Evolutionary conservation across 345 rosid species (phyloP).

Genomic region (Cardamine occulta): DNA sequence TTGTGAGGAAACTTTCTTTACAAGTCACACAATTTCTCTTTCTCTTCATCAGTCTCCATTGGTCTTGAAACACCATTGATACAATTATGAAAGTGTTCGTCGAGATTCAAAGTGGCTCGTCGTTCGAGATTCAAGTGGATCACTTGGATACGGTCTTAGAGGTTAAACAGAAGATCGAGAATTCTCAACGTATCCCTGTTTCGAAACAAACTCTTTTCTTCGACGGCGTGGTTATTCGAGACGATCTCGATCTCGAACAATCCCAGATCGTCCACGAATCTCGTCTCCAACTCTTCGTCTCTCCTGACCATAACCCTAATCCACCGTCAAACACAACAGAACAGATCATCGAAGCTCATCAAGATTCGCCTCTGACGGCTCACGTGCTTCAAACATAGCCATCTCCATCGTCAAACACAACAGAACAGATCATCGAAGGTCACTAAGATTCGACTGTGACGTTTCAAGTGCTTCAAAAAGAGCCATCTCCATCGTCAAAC

Average conservation of each 20-base stretch:
- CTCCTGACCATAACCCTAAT: background rate
- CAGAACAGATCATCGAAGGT: background rate
- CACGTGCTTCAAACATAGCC: background rate
- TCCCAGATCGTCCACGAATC: conserved; percentile 59
- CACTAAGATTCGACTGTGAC: background rate
- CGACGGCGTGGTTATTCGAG: conserved; percentile 50
- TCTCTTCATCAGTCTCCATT: too few species aligned
- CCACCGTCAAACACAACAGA: background rate
- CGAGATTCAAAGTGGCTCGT: conserved; percentile 49
- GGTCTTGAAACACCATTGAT: too few species aligned
- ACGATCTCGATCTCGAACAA: conserved; percentile 50
- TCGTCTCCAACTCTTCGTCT: conserved; percentile 51
- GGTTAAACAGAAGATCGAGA: conserved; percentile 68
- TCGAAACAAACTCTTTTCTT: conserved; percentile 61
- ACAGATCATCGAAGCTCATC: background rate
- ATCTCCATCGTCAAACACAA: background rate
- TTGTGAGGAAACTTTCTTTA: background rate
- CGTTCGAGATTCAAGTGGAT: conserved; percentile 66
- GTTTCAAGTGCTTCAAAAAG: background rate
- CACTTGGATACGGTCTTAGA: conserved; percentile 58
- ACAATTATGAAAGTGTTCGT: conserved; percentile 37
- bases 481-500: conserved; percentile 8
- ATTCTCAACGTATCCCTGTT: conserved; percentile 58
- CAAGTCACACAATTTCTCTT: background rate
- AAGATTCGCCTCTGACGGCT: background rate